Evolutionary conservation across 306 rosid genomes (phyloP), one percentile per base, ranked within the genome.

Genomic region (Senna tora): DNA sequence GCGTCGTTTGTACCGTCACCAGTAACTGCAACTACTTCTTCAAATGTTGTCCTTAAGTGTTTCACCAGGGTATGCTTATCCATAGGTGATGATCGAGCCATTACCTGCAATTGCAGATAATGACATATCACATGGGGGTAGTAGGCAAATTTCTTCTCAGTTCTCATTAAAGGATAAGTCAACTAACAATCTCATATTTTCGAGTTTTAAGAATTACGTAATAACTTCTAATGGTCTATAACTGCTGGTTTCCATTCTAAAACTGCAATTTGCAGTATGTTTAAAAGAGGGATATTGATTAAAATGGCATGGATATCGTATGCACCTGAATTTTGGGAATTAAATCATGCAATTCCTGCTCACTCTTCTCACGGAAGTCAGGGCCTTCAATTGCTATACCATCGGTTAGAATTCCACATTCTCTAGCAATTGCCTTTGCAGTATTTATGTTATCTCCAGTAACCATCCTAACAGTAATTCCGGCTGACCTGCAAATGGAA

Each of bases 1-100:
- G 99, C 97, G 74, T 94, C 99, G 60, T 94, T 94, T 65, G 99
- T 91, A 77, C 99, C 99, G 67, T 94, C 99, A 51, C 99, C 99
- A 9, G 99, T 94, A 71, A 91, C 99, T 50, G 97, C 90, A 69
- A 94, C 99, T 72, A 94, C 97, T 65, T 94, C 99, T 86, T 85
- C 80, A 54, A 94, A 89, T 73, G 95, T 94, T 61, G 97, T 94
- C 64, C 96, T 79, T 22, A 94, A 85, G 67, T 80, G 87, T 78
- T 84, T 91, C 56, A 91, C 99, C 69, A 94, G 89, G 45, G 95
- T 76, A 82, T 94, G 99, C 75, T 94, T 94, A 83, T 94, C 99
- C 92, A 94, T 77, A 28, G 99, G 99, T 30, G 97, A 87, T 82
- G 99, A 94, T 49, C 99, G 86, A 72, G 97, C 99, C 96, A 94